Conservation (phyloP, 345 rosid genomes). For the Excoecaria agallocha region DNA sequence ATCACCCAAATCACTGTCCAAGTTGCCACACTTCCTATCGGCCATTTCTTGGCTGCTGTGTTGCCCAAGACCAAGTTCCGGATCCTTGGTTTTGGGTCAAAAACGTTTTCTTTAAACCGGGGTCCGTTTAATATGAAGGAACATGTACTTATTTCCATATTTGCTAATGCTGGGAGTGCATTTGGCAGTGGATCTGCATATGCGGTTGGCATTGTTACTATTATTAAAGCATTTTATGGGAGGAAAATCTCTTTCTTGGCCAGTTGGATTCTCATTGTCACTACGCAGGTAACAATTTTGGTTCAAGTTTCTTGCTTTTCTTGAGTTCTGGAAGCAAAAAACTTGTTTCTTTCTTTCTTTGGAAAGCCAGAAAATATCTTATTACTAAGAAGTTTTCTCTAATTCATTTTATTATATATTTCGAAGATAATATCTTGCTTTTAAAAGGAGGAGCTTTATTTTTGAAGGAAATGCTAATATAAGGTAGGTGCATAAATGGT, state of each 20-base stretch:
- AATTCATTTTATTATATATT: not conserved
- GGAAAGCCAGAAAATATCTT: not conserved
- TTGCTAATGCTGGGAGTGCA: constrained; percentile 85
- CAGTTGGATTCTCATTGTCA: constrained; percentile 78
- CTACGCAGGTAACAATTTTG: constrained; percentile 57
- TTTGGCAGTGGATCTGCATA: constrained; percentile 71
- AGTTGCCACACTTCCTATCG: constrained; percentile 73
- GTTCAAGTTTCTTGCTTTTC: not conserved
- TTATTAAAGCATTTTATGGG: constrained; percentile 66
- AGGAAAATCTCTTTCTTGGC: constrained; percentile 66
- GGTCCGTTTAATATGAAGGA: constrained; percentile 88
- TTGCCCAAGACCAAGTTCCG: constrained; percentile 59
- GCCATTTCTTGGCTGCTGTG: constrained; percentile 60
- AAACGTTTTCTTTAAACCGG: constrained; percentile 63
- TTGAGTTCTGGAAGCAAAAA: not conserved
- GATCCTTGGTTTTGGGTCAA: constrained; percentile 55
- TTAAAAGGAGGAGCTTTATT: not conserved
- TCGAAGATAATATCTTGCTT: not conserved
- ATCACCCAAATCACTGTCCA: constrained; percentile 80
- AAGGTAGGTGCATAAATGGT: not conserved
- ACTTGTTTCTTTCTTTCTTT: not conserved
- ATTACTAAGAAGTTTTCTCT: not conserved
- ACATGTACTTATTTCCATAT: constrained; percentile 73
- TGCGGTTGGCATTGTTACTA: constrained; percentile 65
- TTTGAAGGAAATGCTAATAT: not conserved